Base-by-base conservation (phyloP, 106 monocot genomes). In the Allium sativum region DNA sequence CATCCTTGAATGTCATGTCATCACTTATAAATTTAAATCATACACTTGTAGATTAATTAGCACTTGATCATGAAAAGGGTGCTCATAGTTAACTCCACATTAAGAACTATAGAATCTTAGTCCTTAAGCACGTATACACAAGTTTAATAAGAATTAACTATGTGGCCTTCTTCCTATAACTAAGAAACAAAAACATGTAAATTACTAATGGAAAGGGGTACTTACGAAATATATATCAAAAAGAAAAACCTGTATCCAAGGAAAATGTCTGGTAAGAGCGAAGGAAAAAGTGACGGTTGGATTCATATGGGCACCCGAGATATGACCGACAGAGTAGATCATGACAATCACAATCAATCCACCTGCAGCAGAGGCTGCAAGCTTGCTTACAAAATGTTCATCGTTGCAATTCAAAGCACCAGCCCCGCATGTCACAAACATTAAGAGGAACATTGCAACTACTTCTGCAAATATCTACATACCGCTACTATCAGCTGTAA, bases 251-350 rank as follows among this genome's bases (percentile, higher is more conserved):
- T 86, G 85, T 10, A 78, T 72, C 85, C 81, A 86, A 43, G 81
- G 85, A 66, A 86, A 86, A 67, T 81, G 81, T 53, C 72, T 55
- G 17, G 47, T 65, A 7, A 72, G 66, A 1, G 85, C 81, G 57
- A 86, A 81, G 52, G 81, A 81, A 8, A 86, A 61, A 0, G 81
- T 86, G 52, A 86, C 85, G 3, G 85, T 78, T 6, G 85, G 85
- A 58, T 85, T 85, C 79, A 79, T 79, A 76, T 84, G 84, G 11
- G 80, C 84, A 7, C 84, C 79, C 50, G 84, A 84, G 52, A 84
- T 84, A 40, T 84, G 84, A 7, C 84, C 77, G 20, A 81, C 77
- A 7, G 84, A 63, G 21, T 84, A 86, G 19, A 86, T 86, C 82
- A 86, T 82, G 50, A 76, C 79, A 6, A 82, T 82, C 21, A 86